Evolutionary conservation across 148 eudicot species (phyloP).

Genomic region (Salicornia ramosissima): DNA sequence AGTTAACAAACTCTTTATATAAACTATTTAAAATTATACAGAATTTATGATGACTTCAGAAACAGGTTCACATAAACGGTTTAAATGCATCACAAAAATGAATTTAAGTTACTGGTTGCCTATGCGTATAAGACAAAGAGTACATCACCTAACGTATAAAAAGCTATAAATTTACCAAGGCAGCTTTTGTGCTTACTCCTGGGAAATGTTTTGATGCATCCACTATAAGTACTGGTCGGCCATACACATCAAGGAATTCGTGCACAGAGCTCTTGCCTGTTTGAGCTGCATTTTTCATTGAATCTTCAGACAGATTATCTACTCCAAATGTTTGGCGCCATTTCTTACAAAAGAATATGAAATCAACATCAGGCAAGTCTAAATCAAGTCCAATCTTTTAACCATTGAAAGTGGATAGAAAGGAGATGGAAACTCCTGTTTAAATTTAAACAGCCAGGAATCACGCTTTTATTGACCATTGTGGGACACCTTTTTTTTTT

Average conservation of each 20-base stretch:
- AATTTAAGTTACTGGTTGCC: too few relatives aligned
- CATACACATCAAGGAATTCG: conserved; percentile 60
- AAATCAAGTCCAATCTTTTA: neutral
- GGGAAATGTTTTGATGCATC: conserved; percentile 75
- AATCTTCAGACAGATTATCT: conserved; percentile 69
- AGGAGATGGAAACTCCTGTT: neutral
- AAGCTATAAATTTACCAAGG: conserved; percentile 4
- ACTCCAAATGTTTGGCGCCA: conserved; percentile 93
- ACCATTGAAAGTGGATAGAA: neutral
- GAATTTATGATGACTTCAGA: neutral
- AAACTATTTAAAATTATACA: neutral
- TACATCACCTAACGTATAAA: neutral
- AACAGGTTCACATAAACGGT: neutral
- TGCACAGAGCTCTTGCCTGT: conserved; percentile 81
- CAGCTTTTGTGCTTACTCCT: conserved; percentile 43
- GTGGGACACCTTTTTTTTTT: neutral
- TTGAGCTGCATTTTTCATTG: conserved; percentile 49
- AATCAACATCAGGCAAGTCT: conserved; percentile 22
- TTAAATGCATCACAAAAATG: neutral
- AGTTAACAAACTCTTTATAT: neutral
- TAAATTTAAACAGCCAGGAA: neutral
- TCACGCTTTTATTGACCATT: neutral
- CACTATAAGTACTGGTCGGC: conserved; percentile 79
- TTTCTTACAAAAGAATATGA: conserved; percentile 42
- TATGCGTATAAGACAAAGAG: neutral